Evolutionary conservation across 306 rosid genomes (phyloP), one percentile per base, ranked within the genome.

Genomic region (Malus domestica): DNA sequence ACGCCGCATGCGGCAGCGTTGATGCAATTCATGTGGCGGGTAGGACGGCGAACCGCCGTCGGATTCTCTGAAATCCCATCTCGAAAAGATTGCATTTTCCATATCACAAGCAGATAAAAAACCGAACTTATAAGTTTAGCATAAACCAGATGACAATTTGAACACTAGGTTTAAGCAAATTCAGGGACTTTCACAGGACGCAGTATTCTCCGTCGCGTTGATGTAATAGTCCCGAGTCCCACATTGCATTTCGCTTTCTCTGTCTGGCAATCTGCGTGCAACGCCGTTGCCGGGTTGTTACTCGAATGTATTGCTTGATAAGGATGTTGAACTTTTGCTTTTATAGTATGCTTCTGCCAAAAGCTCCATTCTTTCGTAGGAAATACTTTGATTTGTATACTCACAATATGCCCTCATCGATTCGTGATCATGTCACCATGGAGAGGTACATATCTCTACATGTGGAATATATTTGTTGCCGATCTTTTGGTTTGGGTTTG

Each of bases 311-410:
- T 76, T 86, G 91, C 80, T 84, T 68, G 87, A 89, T 69, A 80
- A 68, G 60, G 79, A 79, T 88, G 94, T 84, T 68, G 90, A 59
- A 64, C 65, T 22, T 51, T 59, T 15, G 5, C 8, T 1, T 5
- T 61, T 61, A 25, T 67, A 90, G 90, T 71, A 83, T 87, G 84
- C 82, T 86, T 68, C 94, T 89, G 29, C 80, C 87, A 19, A 89
- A 87, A 78, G 93, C 81, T 74, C 87, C 95, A 81, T 90, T 84
- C 80, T 81, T 90, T 76, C 95, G 84, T 74, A 79, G 72, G 77
- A 84, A 88, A 57, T 90, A 88, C 83, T 78, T 90, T 80, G 85
- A 84, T 73, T 62, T 90, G 63, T 88, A 86, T 72, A 71, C 83
- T 52, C 19, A 80, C 58, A 23, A 69, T 58, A 83, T 86, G 89